A percentile compares a stretch with the other conserved stretches of the same genome.
Conservation (phyloP, 495 filamentous ascomycete species). For the Aspergillus bridgeri region DNA sequence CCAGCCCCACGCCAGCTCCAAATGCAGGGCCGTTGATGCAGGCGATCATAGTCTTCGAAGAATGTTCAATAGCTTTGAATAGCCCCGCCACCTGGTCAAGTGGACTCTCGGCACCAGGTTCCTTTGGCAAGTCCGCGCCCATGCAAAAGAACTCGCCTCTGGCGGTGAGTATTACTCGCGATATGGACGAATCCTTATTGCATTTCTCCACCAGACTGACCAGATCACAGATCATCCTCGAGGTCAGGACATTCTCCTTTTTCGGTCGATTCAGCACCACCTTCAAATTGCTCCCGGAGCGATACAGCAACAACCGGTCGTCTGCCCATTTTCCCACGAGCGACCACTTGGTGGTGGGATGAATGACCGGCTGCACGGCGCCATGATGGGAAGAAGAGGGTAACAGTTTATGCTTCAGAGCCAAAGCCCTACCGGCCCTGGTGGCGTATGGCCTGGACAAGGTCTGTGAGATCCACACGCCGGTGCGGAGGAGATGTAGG, state of each 20-base stretch:
- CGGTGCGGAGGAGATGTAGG: slow-evolving; percentile 27
- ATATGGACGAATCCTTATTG: slow-evolving; percentile 19
- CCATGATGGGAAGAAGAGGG: not conserved
- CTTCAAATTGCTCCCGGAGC: slow-evolving; percentile 28
- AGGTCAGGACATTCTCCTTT: slow-evolving; percentile 36
- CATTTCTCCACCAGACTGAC: slow-evolving; percentile 18
- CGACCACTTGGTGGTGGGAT: not conserved
- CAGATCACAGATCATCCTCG: slow-evolving; percentile 26
- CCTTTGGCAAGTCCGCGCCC: slow-evolving; percentile 35
- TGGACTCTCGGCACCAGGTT: slow-evolving; percentile 11
- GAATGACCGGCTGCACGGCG: slow-evolving; percentile 1
- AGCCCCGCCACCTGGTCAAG: slow-evolving; percentile 22
- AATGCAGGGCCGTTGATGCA: slow-evolving; percentile 35
- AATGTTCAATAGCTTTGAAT: slow-evolving; percentile 30
- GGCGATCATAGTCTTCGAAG: slow-evolving; percentile 36
- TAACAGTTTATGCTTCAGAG: slow-evolving; percentile 11
- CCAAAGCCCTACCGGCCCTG: slow-evolving; percentile 30
- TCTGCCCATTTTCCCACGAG: slow-evolving; percentile 13
- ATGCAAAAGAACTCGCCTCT: slow-evolving; percentile 40
- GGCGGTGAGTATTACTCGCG: slow-evolving; percentile 31
- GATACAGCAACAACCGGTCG: slow-evolving; percentile 18
- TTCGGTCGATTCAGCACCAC: slow-evolving; percentile 29
- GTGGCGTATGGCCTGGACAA: slow-evolving; percentile 25
- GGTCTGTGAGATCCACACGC: slow-evolving; percentile 37
- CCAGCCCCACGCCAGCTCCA: slow-evolving; percentile 38